Percentiles rank a stretch among this genome's conserved stretches.
Evolutionary conservation across 306 rosid genomes (phyloP).

Genomic region (Lathyrus tuberosus): DNA sequence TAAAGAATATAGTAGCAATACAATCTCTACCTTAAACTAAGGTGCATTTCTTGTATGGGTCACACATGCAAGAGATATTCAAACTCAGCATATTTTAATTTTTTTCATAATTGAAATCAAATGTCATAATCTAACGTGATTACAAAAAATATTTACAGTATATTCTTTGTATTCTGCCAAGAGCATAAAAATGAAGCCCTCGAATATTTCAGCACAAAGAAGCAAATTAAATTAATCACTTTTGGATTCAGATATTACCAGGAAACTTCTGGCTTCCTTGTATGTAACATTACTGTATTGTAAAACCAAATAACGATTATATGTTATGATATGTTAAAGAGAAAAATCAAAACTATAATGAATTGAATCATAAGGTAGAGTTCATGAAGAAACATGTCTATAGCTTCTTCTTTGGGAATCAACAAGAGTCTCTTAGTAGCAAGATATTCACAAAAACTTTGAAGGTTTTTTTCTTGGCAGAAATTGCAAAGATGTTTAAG

Average conservation of each 20-base stretch:
- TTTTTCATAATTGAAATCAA: neutral
- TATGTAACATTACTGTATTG: slow-evolving; percentile 75
- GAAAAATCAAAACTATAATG: slow-evolving; percentile 4
- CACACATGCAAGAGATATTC: no score
- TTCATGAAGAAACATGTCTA: slow-evolving; percentile 62
- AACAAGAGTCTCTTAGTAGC: slow-evolving; percentile 59
- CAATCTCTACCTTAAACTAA: no score
- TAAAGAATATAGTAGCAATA: no score
- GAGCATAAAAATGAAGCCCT: slow-evolving; percentile 1
- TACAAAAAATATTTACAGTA: slow-evolving; percentile 19
- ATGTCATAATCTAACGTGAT: neutral
- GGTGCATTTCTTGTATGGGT: no score
- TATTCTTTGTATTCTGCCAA: no score
- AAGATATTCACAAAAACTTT: slow-evolving; percentile 64
- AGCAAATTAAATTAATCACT: slow-evolving; percentile 33
- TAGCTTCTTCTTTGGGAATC: slow-evolving; percentile 76
- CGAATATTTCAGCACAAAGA: slow-evolving; percentile 11
- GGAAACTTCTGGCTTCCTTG: slow-evolving; percentile 67
- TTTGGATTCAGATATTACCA: slow-evolving; percentile 61
- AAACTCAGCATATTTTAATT: neutral
- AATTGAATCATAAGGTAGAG: slow-evolving; percentile 25
- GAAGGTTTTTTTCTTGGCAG: slow-evolving; percentile 58
- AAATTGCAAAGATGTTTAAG: slow-evolving; percentile 58
- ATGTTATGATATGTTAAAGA: neutral
- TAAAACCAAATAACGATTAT: slow-evolving; percentile 37